A percentile compares a stretch with the other conserved stretches of the same genome.
Evolutionary conservation across 2,329 filamentous ascomycete genomes (phyloP).

Genomic region (Teratosphaeria nubilosa): DNA sequence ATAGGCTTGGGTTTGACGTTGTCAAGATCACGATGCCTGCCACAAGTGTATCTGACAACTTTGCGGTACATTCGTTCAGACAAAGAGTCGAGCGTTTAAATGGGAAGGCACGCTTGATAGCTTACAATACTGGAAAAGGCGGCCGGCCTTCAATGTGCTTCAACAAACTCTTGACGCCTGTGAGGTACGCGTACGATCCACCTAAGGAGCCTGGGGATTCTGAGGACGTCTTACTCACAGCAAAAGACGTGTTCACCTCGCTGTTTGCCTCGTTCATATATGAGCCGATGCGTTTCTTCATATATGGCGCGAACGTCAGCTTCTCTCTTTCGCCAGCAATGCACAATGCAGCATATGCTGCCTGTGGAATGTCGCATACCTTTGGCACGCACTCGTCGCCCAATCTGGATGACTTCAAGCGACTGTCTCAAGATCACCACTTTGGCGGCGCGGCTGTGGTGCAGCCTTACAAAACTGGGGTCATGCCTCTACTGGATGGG

Average conservation of each 20-base stretch:
- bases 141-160: slow-evolving; percentile 57
- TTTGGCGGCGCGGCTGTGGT: slow-evolving; percentile 66
- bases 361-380: slow-evolving; percentile 57
- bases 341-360: slow-evolving; percentile 60
- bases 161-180: slow-evolving; percentile 55
- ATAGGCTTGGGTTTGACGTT: slow-evolving; percentile 49
- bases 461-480: slow-evolving; percentile 64
- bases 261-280: slow-evolving; percentile 57
- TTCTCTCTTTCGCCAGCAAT: slow-evolving; percentile 69
- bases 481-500: slow-evolving; percentile 53
- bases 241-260: slow-evolving; percentile 53
- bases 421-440: slow-evolving; percentile 52
- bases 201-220: neutral
- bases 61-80: slow-evolving; percentile 48
- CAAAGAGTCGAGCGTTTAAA: slow-evolving; percentile 31
- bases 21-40: slow-evolving; percentile 53
- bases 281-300: slow-evolving; percentile 61
- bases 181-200: slow-evolving; percentile 20
- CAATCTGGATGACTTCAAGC: slow-evolving; percentile 52
- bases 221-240: slow-evolving; percentile 37
- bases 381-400: slow-evolving; percentile 56
- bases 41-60: slow-evolving; percentile 50
- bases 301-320: slow-evolving; percentile 61
- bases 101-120: slow-evolving; percentile 16
- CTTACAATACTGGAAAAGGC: slow-evolving; percentile 48